phyloP scores from a whole-genome alignment of 2,329 filamentous ascomycete genomes.

The Xylariaceae sp. region DNA sequence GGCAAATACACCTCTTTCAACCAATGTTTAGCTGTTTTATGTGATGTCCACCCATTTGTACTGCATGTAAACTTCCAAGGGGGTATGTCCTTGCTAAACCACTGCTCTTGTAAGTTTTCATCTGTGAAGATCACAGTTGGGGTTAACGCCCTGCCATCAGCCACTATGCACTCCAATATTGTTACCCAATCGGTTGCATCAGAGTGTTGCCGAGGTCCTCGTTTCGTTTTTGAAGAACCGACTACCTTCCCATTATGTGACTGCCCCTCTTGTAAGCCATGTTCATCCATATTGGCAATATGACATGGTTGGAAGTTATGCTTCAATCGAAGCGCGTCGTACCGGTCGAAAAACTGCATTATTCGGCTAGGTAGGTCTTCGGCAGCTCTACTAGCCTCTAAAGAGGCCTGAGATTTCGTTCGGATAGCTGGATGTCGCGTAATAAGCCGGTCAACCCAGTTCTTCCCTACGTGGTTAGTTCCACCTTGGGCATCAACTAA shows the following conservation, averaged over 20 bases:
- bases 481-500: no score
- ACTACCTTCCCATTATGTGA: neutral
- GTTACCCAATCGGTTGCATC: neutral
- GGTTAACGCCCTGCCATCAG: neutral
- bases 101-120: neutral
- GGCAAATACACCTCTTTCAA: neutral
- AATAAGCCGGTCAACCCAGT: no score
- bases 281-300: neutral
- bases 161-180: neutral
- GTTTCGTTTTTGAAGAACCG: neutral
- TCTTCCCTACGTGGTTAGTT: no score
- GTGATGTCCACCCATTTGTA: neutral
- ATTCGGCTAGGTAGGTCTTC: neutral
- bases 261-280: neutral
- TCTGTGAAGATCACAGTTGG: neutral
- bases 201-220: neutral
- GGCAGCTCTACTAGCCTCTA: neutral
- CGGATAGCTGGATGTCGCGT: no score
- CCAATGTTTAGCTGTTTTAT: neutral
- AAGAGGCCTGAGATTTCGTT: neutral
- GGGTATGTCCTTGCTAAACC: neutral
- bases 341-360: neutral
- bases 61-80: neutral
- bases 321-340: neutral
- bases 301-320: neutral